Percentiles rank a stretch among this genome's conserved stretches.
Evolutionary conservation across 768 basidiomycete species (phyloP).

Genomic region (Boletus huronensis): DNA sequence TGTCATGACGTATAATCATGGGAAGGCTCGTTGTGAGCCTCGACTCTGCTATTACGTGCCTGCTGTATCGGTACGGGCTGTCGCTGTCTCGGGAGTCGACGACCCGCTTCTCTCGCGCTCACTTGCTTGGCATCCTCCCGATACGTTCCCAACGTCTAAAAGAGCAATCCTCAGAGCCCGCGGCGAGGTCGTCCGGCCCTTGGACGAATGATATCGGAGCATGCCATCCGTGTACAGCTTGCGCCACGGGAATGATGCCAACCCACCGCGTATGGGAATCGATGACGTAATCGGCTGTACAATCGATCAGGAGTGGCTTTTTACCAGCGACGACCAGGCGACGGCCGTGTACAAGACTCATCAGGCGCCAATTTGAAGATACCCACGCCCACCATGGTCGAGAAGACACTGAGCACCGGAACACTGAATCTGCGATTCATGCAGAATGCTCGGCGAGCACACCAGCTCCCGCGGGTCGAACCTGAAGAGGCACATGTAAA

Average conservation of each 20-base stretch:
- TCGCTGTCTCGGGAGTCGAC: not conserved
- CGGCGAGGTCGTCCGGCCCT: not conserved
- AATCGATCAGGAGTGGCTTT: not conserved
- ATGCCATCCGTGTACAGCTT: not conserved
- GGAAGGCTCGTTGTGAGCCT: not conserved
- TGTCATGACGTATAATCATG: conserved; percentile 7
- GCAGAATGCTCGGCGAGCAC: conserved; percentile 63
- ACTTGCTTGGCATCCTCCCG: not conserved
- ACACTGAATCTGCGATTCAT: conserved; percentile 68
- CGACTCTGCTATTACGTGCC: conserved; percentile 9
- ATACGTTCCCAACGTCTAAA: not conserved
- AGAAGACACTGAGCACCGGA: conserved; percentile 57
- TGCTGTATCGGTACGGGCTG: not conserved
- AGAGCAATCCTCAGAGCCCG: not conserved
- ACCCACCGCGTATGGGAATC: conserved; percentile 14
- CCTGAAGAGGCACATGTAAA: conserved; percentile 51
- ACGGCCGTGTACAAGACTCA: not conserved
- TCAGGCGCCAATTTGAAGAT: not conserved
- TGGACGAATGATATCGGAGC: not conserved
- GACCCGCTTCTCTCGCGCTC: not conserved
- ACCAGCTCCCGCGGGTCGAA: conserved; percentile 48
- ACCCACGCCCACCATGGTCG: conserved; percentile 17
- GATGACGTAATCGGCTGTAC: conserved; percentile 16
- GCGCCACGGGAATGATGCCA: conserved; percentile 16
- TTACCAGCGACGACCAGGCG: not conserved